These are phyloP conservation scores for Aspergillus neotritici DNA, from an alignment of 2,329 filamentous ascomycete genomes.

Conservation along the genomic window DNA sequence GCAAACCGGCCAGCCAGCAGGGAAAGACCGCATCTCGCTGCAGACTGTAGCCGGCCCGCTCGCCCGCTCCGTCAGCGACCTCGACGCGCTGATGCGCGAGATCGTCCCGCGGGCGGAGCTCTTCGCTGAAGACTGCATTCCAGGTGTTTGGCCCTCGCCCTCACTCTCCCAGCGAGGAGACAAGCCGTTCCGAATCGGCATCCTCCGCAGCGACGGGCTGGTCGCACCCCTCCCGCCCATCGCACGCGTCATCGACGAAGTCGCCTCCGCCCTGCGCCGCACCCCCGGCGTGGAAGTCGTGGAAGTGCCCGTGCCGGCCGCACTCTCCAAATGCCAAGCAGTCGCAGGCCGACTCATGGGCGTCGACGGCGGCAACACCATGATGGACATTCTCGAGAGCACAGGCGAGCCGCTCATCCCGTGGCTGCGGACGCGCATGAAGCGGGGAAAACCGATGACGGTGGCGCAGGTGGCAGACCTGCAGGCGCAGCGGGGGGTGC, in stretches of 20 bases:
- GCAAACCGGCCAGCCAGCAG: constrained; percentile 43
- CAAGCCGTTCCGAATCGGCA: constrained; percentile 35
- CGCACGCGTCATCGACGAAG: constrained; percentile 36
- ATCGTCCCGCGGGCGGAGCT: constrained; percentile 49
- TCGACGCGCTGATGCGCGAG: constrained; percentile 46
- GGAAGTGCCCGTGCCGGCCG: constrained; percentile 50
- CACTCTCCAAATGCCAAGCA: constrained; percentile 52
- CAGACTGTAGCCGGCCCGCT: constrained; percentile 43
- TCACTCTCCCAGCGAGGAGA: constrained; percentile 8
- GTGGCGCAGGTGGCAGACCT: constrained; percentile 48
- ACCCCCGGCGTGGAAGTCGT: constrained; percentile 50
- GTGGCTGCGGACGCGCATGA: constrained; percentile 52
- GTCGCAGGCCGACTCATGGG: constrained; percentile 55
- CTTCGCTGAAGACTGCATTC: constrained; percentile 47
- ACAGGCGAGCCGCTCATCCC: constrained; percentile 55
- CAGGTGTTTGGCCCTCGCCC: constrained; percentile 34
- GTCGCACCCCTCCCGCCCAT: constrained; percentile 38
- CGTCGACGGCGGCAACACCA: constrained; percentile 51
- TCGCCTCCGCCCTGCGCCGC: constrained; percentile 27
- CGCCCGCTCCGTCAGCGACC: constrained; percentile 35
- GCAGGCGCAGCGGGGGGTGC: constrained; percentile 47
- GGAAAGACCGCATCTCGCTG: constrained; percentile 48
- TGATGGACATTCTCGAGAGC: constrained; percentile 53
- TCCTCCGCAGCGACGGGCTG: constrained; percentile 38
- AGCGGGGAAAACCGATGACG: constrained; percentile 43